Evolutionary conservation across 1,284 basidiomycete genomes (phyloP), one percentile per base, ranked within the genome.

Genomic region (Cryptococcus wingfieldii): DNA sequence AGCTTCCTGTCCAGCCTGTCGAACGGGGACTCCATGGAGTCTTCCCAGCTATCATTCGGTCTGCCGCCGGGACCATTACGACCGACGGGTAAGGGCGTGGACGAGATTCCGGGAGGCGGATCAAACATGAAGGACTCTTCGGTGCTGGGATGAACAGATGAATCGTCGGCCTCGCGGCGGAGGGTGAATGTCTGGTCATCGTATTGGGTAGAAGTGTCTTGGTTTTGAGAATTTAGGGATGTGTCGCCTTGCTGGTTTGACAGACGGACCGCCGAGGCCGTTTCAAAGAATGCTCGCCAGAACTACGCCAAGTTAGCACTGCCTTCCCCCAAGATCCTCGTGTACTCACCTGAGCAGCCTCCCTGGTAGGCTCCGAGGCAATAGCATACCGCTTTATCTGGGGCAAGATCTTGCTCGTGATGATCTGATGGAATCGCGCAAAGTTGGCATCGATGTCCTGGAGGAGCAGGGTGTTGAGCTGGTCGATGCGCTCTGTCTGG

Each of bases 371-470:
- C 65, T 91, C 86, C 25, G 89, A 90, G 19, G 85, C 88, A 16
- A 90, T 84, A 0, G 90, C 86, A 77, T 90, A 96, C 47, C 87
- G 82, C 73, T 92, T 94, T 62, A 97, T 85, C 14, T 90, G 86
- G 7, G 93, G 93, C 46, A 97, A 75, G 38, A 97, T 80, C 65
- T 83, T 84, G 50, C 82, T 86, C 5, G 90, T 86, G 69, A 96
- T 82, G n/a, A 90, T 78, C 70, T 91, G 84, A 68, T 96, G 90
- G 52, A 93, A 89, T 63, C 83, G 87, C 0, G 93, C 87, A 75
- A 96, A 93, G 72, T 94, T 93, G 56, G 90, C 89, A 70, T 97
- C 93, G 67, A 95, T 88, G 70, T 94, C 89, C 85, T 96, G 79
- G 6, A 77, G 63, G 28, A 78, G 73, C 49, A 95, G 81, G 1